These are phyloP conservation scores for Pueraria montana DNA, from an alignment of 306 rosid genomes.

Conservation along the genomic window DNA sequence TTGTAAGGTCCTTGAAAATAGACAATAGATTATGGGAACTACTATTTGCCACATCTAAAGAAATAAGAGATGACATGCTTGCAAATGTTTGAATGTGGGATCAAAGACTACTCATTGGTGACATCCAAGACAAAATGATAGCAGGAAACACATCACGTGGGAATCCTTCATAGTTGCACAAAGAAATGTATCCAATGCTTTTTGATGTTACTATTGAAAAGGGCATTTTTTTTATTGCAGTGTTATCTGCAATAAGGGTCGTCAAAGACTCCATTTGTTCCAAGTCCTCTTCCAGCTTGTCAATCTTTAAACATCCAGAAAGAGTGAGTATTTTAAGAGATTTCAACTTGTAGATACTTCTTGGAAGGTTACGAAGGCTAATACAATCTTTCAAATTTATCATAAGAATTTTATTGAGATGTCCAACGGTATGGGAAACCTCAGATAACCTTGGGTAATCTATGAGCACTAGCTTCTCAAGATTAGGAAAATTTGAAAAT, in stretches of 20 bases:
- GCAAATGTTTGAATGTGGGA: neutral
- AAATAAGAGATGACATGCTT: neutral
- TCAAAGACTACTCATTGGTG: slow-evolving; percentile 13
- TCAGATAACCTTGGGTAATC: slow-evolving; percentile 32
- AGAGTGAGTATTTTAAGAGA: slow-evolving; percentile 41
- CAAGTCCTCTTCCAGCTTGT: slow-evolving; percentile 38
- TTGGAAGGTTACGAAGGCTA: slow-evolving; percentile 2
- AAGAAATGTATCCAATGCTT: slow-evolving; percentile 37
- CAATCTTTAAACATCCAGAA: slow-evolving; percentile 37
- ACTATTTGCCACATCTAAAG: neutral
- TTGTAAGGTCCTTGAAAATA: neutral
- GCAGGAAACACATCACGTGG: slow-evolving; percentile 3
- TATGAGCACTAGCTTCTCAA: slow-evolving; percentile 34
- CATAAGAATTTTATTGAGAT: neutral
- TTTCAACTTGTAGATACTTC: slow-evolving; percentile 42
- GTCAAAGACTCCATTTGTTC: slow-evolving; percentile 41
- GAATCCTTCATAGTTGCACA: slow-evolving; percentile 46
- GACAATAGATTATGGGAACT: neutral
- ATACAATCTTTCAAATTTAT: slow-evolving; percentile 23
- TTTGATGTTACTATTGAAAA: neutral
- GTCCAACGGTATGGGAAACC: neutral
- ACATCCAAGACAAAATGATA: slow-evolving; percentile 40
- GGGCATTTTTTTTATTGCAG: slow-evolving; percentile 48
- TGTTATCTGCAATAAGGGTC: slow-evolving; percentile 43
- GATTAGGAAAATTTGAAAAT: too few species aligned